These are phyloP conservation scores for Talaromyces trachyspermus DNA, from an alignment of 495 filamentous ascomycete genomes.

Conservation along the genomic window DNA sequence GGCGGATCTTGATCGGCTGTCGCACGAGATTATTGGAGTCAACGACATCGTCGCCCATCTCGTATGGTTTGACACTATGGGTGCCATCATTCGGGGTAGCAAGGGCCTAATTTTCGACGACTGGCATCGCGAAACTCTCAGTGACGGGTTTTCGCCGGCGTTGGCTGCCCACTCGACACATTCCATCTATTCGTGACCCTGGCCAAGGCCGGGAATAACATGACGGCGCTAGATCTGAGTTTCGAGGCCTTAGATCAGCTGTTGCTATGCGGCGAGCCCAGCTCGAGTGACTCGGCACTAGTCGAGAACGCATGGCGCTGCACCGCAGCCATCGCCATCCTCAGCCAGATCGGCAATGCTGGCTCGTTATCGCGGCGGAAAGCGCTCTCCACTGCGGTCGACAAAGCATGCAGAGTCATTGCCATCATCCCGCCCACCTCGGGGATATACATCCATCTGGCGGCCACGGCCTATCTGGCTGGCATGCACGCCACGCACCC, in stretches of 20 bases:
- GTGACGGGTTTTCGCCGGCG: conserved; percentile 20
- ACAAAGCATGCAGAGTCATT: conserved; percentile 18
- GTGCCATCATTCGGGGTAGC: conserved; percentile 18
- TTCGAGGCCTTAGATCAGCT: conserved; percentile 19
- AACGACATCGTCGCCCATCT: conserved; percentile 24
- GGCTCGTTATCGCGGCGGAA: neutral
- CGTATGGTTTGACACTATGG: conserved; percentile 27
- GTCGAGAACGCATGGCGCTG: conserved; percentile 21
- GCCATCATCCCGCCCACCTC: conserved; percentile 16
- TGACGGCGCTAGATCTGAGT: conserved; percentile 12
- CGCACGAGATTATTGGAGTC: conserved; percentile 17
- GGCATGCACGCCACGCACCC: conserved; percentile 16
- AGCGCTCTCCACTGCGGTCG: conserved; percentile 16
- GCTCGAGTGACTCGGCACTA: conserved; percentile 12
- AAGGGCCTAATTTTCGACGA: conserved; percentile 23
- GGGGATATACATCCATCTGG: conserved; percentile 24
- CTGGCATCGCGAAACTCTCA: conserved; percentile 25
- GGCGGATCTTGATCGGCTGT: conserved; percentile 17
- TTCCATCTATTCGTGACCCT: conserved; percentile 24
- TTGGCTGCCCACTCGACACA: conserved; percentile 25
- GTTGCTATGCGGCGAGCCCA: conserved; percentile 10
- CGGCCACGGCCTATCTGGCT: conserved; percentile 19
- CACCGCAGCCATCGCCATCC: conserved; percentile 21
- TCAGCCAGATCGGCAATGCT: conserved; percentile 10
- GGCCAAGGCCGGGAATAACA: conserved; percentile 10